Evolutionary conservation across 2,329 filamentous ascomycete species (phyloP).

Genomic region (Colletotrichum incanum): DNA sequence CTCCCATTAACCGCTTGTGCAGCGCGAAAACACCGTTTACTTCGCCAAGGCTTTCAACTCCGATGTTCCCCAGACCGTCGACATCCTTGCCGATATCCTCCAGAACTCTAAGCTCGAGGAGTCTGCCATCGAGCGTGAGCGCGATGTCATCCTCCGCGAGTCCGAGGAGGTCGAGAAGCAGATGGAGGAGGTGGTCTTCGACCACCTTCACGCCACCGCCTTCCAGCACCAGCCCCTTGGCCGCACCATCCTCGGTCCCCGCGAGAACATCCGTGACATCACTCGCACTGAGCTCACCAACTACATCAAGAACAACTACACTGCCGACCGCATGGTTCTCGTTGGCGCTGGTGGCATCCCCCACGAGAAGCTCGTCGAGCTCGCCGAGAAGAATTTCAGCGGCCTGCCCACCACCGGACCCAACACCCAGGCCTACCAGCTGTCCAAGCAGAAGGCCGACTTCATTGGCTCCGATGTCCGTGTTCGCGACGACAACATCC

Average conservation of each 20-base stretch:
- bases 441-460: slow-evolving; percentile 90
- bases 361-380: slow-evolving; percentile 92
- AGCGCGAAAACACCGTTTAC: slow-evolving; percentile 99
- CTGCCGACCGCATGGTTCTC: slow-evolving; percentile 98
- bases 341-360: slow-evolving; percentile 95
- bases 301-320: slow-evolving; percentile 99
- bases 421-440: slow-evolving; percentile 80
- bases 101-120: slow-evolving; percentile 99
- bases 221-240: slow-evolving; percentile 97
- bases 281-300: slow-evolving; percentile 89
- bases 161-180: slow-evolving; percentile 99
- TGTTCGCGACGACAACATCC: slow-evolving; percentile 95
- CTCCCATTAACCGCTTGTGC: slow-evolving; percentile 42
- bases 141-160: slow-evolving; percentile 98
- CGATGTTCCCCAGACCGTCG: slow-evolving; percentile 95
- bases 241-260: slow-evolving; percentile 96
- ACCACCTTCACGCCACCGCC: slow-evolving; percentile 98
- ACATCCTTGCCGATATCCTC: slow-evolving; percentile 98
- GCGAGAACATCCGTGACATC: slow-evolving; percentile 98
- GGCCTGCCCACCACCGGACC: slow-evolving; percentile 82
- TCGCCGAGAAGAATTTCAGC: slow-evolving; percentile 97
- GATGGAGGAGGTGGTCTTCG: slow-evolving; percentile 98
- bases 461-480: slow-evolving; percentile 98
- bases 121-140: slow-evolving; percentile 94
- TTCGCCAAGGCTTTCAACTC: slow-evolving; percentile 99